Conservation (phyloP, 352 stramenopile species). For the Phytophthora europaea region DNA sequence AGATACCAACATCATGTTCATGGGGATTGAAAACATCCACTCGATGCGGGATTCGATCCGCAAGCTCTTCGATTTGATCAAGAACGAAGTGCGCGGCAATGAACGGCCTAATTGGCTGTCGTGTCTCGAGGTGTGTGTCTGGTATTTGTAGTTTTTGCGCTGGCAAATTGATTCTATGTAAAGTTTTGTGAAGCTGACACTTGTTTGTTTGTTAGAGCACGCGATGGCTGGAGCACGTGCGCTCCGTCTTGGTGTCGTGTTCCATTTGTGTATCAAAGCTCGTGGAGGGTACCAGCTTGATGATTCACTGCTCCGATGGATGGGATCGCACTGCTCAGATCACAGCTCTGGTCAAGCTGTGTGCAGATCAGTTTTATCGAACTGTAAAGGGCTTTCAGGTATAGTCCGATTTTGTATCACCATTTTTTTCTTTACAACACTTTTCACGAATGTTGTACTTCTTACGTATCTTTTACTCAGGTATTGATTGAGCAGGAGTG, state of each 20-base stretch:
- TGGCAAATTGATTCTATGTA: neutral
- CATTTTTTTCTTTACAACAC: neutral
- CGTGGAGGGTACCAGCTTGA: conserved; percentile 92
- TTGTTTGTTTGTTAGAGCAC: conserved; percentile 52
- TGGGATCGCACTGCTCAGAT: conserved; percentile 99
- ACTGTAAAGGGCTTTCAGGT: conserved; percentile 96
- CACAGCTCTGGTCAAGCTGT: conserved; percentile 94
- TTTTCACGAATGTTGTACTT: no score
- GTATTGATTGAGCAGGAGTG: conserved; percentile 99
- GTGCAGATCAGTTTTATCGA: conserved; percentile 98
- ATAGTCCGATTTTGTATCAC: neutral
- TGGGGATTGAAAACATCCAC: conserved; percentile 95
- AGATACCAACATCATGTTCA: conserved; percentile 81
- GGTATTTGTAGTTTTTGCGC: neutral
- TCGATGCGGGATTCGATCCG: conserved; percentile 90
- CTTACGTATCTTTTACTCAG: conserved; percentile 9
- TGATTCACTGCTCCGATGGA: conserved; percentile 99
- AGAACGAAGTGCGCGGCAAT: conserved; percentile 84
- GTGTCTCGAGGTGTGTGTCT: conserved; percentile 67
- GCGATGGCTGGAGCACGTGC: conserved; percentile 85
- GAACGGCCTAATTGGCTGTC: conserved; percentile 87
- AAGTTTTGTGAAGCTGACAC: conserved; percentile 7
- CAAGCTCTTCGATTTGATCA: conserved; percentile 87
- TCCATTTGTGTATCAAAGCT: conserved; percentile 93
- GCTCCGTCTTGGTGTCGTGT: conserved; percentile 89